Evolutionary conservation across 257 asterid genomes (phyloP).

Genomic region (Fraxinus cuspidata): DNA sequence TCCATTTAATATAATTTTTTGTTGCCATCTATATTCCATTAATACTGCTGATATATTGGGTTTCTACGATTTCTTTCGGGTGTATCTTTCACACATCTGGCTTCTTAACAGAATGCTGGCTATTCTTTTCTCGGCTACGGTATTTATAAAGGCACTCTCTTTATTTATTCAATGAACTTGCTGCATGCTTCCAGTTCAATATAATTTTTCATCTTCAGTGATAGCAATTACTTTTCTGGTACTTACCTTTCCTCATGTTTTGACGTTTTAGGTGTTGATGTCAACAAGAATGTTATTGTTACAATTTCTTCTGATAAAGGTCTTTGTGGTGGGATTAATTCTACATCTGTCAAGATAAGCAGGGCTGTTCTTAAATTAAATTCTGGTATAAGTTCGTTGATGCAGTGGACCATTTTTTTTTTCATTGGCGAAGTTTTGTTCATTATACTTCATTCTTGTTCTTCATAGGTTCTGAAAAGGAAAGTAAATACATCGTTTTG

Average conservation of each 20-base stretch:
- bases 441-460: neutral
- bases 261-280: slow-evolving; percentile 72
- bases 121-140: neutral
- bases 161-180: neutral
- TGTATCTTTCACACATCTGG: neutral
- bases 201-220: neutral
- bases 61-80: neutral
- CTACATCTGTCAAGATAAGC: slow-evolving; percentile 91
- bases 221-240: slow-evolving; percentile 4
- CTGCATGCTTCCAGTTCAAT: neutral
- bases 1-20: neutral
- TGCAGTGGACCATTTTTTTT: slow-evolving; percentile 1
- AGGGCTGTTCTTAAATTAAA: slow-evolving; percentile 67
- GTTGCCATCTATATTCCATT: neutral
- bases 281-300: slow-evolving; percentile 83
- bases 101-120: neutral
- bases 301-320: slow-evolving; percentile 93
- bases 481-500: slow-evolving; percentile 65
- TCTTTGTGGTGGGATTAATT: slow-evolving; percentile 98
- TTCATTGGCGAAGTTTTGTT: neutral
- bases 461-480: slow-evolving; percentile 79
- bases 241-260: slow-evolving; percentile 18
- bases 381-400: slow-evolving; percentile 43
- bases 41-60: neutral
- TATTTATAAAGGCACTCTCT: neutral